A percentile compares a stretch with the other conserved stretches of the same genome.
phyloP scores from a whole-genome alignment of 208 protist species.

The Lotmaria passim region DNA sequence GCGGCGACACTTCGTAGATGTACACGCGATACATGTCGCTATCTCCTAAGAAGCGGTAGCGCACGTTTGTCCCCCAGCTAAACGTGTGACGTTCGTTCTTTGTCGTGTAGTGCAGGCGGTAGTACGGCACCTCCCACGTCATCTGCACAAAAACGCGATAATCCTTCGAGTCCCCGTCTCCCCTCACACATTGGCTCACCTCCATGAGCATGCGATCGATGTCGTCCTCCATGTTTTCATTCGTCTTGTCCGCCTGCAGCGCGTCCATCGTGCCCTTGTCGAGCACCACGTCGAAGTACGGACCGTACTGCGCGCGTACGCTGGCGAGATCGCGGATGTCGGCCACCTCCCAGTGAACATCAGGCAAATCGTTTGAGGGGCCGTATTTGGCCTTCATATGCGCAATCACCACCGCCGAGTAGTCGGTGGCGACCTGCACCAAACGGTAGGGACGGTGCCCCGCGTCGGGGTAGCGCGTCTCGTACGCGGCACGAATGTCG shows the following conservation, averaged over 20 bases:
- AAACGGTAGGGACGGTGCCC: slow-evolving; percentile 37
- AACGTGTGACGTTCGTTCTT: slow-evolving; percentile 44
- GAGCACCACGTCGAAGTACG: slow-evolving; percentile 76
- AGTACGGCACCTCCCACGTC: slow-evolving; percentile 84
- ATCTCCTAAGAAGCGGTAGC: slow-evolving; percentile 57
- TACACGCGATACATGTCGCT: slow-evolving; percentile 87
- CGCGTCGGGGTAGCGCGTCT: slow-evolving; percentile 19
- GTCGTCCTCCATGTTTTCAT: slow-evolving; percentile 51
- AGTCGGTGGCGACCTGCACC: slow-evolving; percentile 84
- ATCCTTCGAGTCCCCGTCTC: neutral
- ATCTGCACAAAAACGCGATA: slow-evolving; percentile 79
- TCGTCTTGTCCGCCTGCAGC: slow-evolving; percentile 67
- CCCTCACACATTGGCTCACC: slow-evolving; percentile 55
- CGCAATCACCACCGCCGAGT: slow-evolving; percentile 79
- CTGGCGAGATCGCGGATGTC: slow-evolving; percentile 73
- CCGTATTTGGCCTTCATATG: slow-evolving; percentile 65
- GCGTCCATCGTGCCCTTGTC: slow-evolving; percentile 92
- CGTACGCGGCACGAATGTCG: slow-evolving; percentile 56
- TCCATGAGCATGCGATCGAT: slow-evolving; percentile 73
- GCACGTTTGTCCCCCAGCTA: slow-evolving; percentile 62
- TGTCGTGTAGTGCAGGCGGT: slow-evolving; percentile 73
- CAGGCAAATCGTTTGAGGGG: neutral
- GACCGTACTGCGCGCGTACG: slow-evolving; percentile 46
- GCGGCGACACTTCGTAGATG: slow-evolving; percentile 53
- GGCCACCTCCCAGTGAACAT: slow-evolving; percentile 74